Evolutionary conservation across 805 yeast species (phyloP), one percentile per base, ranked within the genome.

Genomic region (Candida germanica): DNA sequence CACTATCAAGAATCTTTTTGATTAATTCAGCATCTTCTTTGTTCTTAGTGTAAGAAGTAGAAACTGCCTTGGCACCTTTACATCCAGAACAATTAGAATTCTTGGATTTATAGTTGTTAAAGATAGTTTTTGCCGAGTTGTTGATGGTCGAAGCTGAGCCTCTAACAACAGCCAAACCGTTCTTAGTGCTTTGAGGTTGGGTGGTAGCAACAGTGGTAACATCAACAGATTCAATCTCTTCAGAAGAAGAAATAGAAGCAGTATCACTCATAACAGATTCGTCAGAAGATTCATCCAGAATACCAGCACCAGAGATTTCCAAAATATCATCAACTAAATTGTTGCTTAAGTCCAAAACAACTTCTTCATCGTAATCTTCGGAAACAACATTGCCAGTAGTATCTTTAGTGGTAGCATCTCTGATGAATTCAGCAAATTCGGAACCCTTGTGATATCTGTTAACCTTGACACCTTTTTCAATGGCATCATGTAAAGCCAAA

Each of bases 1-100:
- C 35, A 23, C 39, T 31, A 12, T 29, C 14, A 16, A 35, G 22
- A 19, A 30, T 14, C 11, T 34, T 19, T 14, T 22, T 26, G 5
- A 26, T 32, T 9, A 35, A 16, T 15, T 17, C 20, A 29, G 35
- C 39, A 11, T 35, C 39, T 31, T 31, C 35, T 25, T 11, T n/a
- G 13, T 13, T 31, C 5, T 22, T n/a, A 31, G 30, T 29, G 13
- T 7, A 11, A 18, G 13, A 19, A n/a, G n/a, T n/a, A 26, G 29
- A 18, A 7, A 23, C 17, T 25, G 31, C 30, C 12, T 35, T 18
- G 19, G 30, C 17, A 30, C 39, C 39, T 6, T 35, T 35, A 31
- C 39, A 35, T 14, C 13, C 14, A 22, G 29, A 31, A 31, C 13
- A 13, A 13, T 8, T 22, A 11, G 24, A 10, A n/a, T 18, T 6